phyloP scores from a whole-genome alignment of 1,284 basidiomycete genomes.

The Pseudozyma sp. region DNA sequence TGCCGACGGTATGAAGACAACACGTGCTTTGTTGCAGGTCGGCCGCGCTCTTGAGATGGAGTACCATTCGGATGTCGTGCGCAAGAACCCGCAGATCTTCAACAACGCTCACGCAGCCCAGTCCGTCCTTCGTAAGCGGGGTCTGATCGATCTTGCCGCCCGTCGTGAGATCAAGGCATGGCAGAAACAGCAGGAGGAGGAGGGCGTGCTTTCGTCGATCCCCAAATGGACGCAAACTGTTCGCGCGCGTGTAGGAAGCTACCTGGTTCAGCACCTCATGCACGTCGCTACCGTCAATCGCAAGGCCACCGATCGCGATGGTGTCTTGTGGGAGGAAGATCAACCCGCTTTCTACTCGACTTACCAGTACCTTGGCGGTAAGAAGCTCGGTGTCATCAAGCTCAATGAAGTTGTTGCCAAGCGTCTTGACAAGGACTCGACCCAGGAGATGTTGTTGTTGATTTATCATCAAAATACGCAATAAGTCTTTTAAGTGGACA shows the following conservation, averaged over 20 bases:
- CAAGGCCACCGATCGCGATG: slow-evolving; percentile 66
- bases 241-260: slow-evolving; percentile 83
- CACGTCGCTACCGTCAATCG: slow-evolving; percentile 83
- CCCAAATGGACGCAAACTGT: slow-evolving; percentile 79
- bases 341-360: slow-evolving; percentile 93
- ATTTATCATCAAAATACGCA: too few species aligned
- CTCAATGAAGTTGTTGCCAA: slow-evolving; percentile 85
- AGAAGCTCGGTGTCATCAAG: slow-evolving; percentile 89
- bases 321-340: slow-evolving; percentile 73
- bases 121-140: slow-evolving; percentile 43
- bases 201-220: slow-evolving; percentile 73
- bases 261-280: slow-evolving; percentile 85
- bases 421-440: slow-evolving; percentile 80
- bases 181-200: slow-evolving; percentile 74
- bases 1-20: slow-evolving; percentile 87
- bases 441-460: too few species aligned
- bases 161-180: slow-evolving; percentile 57
- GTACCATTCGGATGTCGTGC: slow-evolving; percentile 54
- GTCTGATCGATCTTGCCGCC: slow-evolving; percentile 54
- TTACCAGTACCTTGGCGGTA: slow-evolving; percentile 92
- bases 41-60: slow-evolving; percentile 88
- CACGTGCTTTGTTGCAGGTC: slow-evolving; percentile 83
- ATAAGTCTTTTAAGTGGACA: too few species aligned
- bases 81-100: slow-evolving; percentile 57
- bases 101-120: slow-evolving; percentile 55